Percentiles rank a stretch among this genome's conserved stretches.
Evolutionary conservation across 192 early-diverging fungal species (phyloP).

Genomic region (Coemansia sp.): DNA sequence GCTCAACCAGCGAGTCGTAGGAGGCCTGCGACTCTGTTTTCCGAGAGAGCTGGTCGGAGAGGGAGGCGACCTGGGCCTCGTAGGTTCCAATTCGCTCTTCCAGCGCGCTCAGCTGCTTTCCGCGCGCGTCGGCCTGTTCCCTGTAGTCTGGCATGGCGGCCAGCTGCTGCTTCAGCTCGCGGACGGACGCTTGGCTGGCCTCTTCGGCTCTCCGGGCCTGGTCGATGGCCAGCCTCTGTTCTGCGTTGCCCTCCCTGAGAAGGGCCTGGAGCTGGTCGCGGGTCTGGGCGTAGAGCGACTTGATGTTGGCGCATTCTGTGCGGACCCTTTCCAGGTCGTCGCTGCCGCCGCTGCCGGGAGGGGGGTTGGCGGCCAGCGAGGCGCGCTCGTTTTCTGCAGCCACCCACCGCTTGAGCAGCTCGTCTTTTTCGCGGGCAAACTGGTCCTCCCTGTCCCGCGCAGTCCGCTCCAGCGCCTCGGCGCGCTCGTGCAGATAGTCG

Average conservation of each 20-base stretch:
- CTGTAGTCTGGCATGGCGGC: conserved; percentile 1
- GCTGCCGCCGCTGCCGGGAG: neutral
- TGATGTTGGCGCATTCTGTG: conserved; percentile 38
- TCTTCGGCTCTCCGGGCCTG: conserved; percentile 12
- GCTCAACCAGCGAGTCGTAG: conserved; percentile 22
- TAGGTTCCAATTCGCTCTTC: neutral
- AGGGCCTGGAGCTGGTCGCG: conserved; percentile 51
- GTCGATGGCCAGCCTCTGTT: conserved; percentile 10
- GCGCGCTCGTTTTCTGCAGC: conserved; percentile 46
- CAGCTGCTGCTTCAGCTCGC: conserved; percentile 10
- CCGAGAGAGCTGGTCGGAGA: neutral
- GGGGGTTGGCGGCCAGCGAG: neutral
- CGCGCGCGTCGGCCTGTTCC: conserved; percentile 5
- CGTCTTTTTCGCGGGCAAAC: conserved; percentile 35
- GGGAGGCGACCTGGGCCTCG: neutral
- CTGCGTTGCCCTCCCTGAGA: conserved; percentile 20
- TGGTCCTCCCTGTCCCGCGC: conserved; percentile 26
- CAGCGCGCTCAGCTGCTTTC: conserved; percentile 4
- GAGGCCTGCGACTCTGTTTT: conserved; percentile 4
- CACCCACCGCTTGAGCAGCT: conserved; percentile 35
- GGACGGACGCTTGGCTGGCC: neutral
- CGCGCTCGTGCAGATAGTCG: conserved; percentile 44
- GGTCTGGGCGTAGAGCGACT: conserved; percentile 48
- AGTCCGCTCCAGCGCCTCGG: conserved; percentile 32
- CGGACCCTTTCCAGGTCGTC: conserved; percentile 38